These are phyloP conservation scores for Salix udensis DNA, from an alignment of 345 rosid species.

Conservation along the genomic window DNA sequence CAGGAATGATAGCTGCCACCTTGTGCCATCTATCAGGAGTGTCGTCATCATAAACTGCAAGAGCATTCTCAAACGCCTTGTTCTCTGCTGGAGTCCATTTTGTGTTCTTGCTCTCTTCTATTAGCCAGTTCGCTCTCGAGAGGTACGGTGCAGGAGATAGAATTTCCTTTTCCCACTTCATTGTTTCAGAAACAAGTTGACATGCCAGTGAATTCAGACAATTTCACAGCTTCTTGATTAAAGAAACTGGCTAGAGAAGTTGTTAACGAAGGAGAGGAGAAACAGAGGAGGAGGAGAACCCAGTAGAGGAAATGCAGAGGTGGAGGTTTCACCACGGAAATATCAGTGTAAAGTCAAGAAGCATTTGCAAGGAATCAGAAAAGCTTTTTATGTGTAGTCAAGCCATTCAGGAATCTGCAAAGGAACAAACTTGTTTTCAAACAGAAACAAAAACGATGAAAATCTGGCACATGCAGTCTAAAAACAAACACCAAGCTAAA, in stretches of 20 bases:
- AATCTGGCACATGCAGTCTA: conserved; percentile 5
- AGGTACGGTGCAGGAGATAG: conserved; percentile 11
- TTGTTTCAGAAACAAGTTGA: conserved; percentile 13
- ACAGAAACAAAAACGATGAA: conserved; percentile 4
- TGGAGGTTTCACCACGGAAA: conserved; percentile 29
- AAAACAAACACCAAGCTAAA: conserved; percentile 1
- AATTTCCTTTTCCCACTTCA: conserved; percentile 52
- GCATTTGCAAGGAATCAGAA: conserved; percentile 60
- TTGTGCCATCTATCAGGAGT: conserved; percentile 30
- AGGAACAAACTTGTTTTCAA: conserved; percentile 34
- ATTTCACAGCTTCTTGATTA: background rate
- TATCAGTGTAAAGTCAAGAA: conserved; percentile 48
- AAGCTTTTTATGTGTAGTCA: conserved; percentile 37
- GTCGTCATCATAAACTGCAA: conserved; percentile 27
- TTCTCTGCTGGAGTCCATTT: conserved; percentile 31
- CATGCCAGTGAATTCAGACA: background rate
- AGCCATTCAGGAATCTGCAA: conserved; percentile 48
- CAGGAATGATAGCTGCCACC: conserved; percentile 37
- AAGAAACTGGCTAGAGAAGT: background rate
- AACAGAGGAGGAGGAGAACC: conserved; percentile 17
- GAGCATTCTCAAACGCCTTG: conserved; percentile 34
- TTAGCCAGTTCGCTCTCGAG: conserved; percentile 14
- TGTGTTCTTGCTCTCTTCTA: conserved; percentile 14
- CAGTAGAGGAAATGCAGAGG: conserved; percentile 22
- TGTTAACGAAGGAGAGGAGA: conserved; percentile 15